A percentile compares a stretch with the other conserved stretches of the same genome.
Evolutionary conservation across 345 rosid species (phyloP).

Genomic region (Ceriops tagal): DNA sequence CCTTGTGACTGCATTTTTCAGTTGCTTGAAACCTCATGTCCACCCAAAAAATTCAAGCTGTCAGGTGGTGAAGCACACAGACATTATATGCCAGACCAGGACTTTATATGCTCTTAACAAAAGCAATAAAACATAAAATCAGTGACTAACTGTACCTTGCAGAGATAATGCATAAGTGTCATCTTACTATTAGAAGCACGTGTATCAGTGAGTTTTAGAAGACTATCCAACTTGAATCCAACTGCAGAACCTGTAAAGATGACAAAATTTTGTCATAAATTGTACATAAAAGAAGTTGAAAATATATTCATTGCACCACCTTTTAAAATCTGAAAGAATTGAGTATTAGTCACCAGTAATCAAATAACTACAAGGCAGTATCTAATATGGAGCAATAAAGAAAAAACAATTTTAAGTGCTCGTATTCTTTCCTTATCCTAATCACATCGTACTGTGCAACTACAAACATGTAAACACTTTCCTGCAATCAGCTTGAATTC

Average conservation of each 20-base stretch:
- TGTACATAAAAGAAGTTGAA: background rate
- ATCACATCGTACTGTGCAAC: too few species aligned
- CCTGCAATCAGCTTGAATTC: too few species aligned
- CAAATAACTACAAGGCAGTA: background rate
- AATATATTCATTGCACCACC: constrained; percentile 2
- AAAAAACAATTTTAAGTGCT: background rate
- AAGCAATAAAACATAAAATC: background rate
- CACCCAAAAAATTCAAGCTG: too few species aligned
- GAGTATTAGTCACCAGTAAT: background rate
- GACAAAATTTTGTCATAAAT: constrained; percentile 1
- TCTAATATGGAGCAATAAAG: background rate
- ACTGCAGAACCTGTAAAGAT: constrained; percentile 80
- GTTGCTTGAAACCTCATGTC: too few species aligned
- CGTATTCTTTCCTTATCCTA: too few species aligned
- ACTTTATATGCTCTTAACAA: background rate
- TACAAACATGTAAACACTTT: too few species aligned
- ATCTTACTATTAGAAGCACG: constrained; percentile 90
- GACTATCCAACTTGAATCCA: constrained; percentile 98
- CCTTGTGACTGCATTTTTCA: background rate
- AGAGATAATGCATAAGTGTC: constrained; percentile 98
- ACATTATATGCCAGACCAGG: too few species aligned
- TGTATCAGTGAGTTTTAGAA: constrained; percentile 83
- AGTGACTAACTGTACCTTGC: constrained; percentile 57
- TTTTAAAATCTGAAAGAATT: background rate
- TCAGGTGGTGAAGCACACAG: too few species aligned